These are phyloP conservation scores for Kodamaea kaohsiungensis DNA, from an alignment of 805 yeast genomes.

Conservation along the genomic window DNA sequence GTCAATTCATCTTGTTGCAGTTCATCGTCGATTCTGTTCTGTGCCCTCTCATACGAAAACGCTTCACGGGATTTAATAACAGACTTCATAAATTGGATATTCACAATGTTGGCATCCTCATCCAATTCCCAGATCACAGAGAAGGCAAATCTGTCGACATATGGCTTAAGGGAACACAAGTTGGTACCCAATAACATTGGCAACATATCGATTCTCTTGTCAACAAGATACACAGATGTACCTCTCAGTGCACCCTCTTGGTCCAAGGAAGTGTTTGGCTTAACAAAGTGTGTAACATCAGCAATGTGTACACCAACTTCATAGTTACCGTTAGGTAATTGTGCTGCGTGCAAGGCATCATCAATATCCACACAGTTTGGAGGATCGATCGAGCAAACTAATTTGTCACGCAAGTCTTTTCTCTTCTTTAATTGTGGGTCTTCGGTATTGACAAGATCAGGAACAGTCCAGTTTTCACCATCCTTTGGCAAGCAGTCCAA, in stretches of 20 bases:
- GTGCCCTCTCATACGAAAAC: slow-evolving; percentile 92
- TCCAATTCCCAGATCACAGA: slow-evolving; percentile 96
- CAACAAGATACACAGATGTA: slow-evolving; percentile 95
- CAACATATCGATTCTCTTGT: slow-evolving; percentile 97
- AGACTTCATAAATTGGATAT: slow-evolving; percentile 79
- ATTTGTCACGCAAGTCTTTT: slow-evolving; percentile 81
- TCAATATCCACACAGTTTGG: slow-evolving; percentile 98
- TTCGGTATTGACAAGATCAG: slow-evolving; percentile 54
- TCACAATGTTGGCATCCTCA: slow-evolving; percentile 78
- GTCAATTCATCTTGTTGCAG: slow-evolving; percentile 81
- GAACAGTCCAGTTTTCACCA: slow-evolving; percentile 93
- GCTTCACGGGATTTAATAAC: slow-evolving; percentile 91
- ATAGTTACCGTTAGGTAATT: slow-evolving; percentile 86
- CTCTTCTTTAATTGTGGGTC: slow-evolving; percentile 63
- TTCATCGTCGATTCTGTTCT: slow-evolving; percentile 80
- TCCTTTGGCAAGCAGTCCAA: slow-evolving; percentile 89
- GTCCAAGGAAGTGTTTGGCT: slow-evolving; percentile 88
- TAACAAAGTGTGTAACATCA: slow-evolving; percentile 96
- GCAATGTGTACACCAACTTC: slow-evolving; percentile 99
- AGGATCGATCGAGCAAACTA: slow-evolving; percentile 96
- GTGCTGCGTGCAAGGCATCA: slow-evolving; percentile 90
- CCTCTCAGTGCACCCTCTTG: slow-evolving; percentile 97
- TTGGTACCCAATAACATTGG: slow-evolving; percentile 95
- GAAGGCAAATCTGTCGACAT: slow-evolving; percentile 94
- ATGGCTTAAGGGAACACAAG: slow-evolving; percentile 90